These are phyloP conservation scores for Penicillium sp. DNA, from an alignment of 2,329 filamentous ascomycete genomes.

Conservation along the genomic window DNA sequence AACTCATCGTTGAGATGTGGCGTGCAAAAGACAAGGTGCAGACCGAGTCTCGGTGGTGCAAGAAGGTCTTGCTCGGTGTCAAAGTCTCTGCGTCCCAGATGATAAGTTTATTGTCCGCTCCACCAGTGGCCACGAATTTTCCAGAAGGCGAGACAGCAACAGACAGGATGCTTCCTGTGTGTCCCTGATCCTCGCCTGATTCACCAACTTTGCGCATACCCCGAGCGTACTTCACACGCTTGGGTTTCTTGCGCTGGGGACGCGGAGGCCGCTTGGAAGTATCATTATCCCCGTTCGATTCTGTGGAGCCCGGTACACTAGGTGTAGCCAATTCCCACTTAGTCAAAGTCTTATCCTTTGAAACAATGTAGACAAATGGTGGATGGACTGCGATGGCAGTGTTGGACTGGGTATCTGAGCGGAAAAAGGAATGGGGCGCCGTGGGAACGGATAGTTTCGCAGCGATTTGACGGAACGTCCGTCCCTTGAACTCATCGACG, in stretches of 20 bases:
- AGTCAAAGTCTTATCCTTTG: conserved; percentile 77
- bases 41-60: conserved; percentile 86
- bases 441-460: conserved; percentile 66
- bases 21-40: conserved; percentile 81
- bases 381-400: conserved; percentile 77
- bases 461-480: conserved; percentile 78
- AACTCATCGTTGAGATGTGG: conserved; percentile 58
- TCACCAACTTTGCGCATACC: conserved; percentile 43
- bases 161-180: conserved; percentile 74
- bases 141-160: conserved; percentile 87
- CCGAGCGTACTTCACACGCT: conserved; percentile 50
- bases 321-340: conserved; percentile 79
- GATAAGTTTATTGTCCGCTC: conserved; percentile 77
- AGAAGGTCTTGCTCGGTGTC: conserved; percentile 76
- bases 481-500: conserved; percentile 85
- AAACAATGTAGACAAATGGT: conserved; percentile 82
- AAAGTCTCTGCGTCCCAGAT: conserved; percentile 83
- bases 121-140: conserved; percentile 86
- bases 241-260: conserved; percentile 45
- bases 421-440: conserved; percentile 69
- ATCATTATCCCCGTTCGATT: conserved; percentile 61
- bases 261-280: conserved; percentile 59
- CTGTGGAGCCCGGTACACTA: conserved; percentile 31
- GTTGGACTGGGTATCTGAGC: conserved; percentile 71
- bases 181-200: conserved; percentile 60